Percentiles rank a stretch among this genome's conserved stretches.
These are phyloP conservation scores for Yamadazyma pseudoaaseri DNA, from an alignment of 1,139 yeast genomes.

Conservation along the genomic window DNA sequence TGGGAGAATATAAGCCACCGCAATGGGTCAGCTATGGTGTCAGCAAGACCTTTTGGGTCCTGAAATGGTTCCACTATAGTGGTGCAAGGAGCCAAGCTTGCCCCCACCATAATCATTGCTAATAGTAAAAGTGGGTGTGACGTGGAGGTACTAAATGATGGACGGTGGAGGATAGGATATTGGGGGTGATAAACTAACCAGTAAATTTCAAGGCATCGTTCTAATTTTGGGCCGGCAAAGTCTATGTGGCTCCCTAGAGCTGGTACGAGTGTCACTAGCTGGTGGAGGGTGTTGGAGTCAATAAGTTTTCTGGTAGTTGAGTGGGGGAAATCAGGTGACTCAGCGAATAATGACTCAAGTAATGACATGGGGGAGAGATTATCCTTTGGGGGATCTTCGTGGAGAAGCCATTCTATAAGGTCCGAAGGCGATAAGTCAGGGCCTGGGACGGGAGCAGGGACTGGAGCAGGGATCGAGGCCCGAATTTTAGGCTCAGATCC, in stretches of 20 bases:
- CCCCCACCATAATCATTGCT: constrained; percentile 59
- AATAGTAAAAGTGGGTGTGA: constrained; percentile 54
- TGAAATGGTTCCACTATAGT: constrained; percentile 15
- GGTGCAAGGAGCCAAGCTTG: constrained; percentile 27
- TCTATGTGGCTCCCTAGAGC: constrained; percentile 28
- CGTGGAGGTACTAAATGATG: constrained; percentile 53
- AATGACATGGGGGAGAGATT: constrained; percentile 21
- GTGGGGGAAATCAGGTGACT: constrained; percentile 29
- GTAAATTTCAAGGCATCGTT: constrained; percentile 31
- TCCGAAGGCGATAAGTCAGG: constrained; percentile 30
- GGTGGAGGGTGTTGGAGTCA: constrained; percentile 26
- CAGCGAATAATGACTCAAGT: constrained; percentile 32
- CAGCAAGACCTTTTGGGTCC: constrained; percentile 23
- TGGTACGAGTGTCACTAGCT: constrained; percentile 31
- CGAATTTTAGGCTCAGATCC: no score
- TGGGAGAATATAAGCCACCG: constrained; percentile 60
- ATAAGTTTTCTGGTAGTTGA: constrained; percentile 23
- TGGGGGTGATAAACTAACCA: constrained; percentile 63
- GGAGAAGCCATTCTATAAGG: constrained; percentile 30
- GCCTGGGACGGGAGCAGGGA: no score
- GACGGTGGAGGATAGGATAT: constrained; percentile 58
- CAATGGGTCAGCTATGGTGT: constrained; percentile 57
- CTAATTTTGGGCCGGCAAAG: constrained; percentile 24
- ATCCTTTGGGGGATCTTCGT: constrained; percentile 17
- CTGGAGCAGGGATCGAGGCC: no score